Base-by-base conservation (phyloP, 805 yeast genomes). In the Schizosaccharomyces lindneri region DNA sequence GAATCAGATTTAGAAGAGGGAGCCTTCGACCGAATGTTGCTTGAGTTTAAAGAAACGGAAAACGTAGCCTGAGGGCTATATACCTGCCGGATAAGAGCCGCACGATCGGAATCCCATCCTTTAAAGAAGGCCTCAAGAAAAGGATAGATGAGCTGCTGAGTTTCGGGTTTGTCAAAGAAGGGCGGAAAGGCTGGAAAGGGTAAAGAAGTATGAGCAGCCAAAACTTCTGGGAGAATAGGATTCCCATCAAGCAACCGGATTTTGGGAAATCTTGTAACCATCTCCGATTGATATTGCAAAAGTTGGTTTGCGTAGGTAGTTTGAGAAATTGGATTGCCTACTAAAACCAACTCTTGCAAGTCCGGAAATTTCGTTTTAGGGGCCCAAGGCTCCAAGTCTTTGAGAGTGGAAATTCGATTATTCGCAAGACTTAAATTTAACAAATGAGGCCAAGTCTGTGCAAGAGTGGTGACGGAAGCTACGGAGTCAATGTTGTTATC, bases 41-140 rank as follows among this genome's bases (percentile, higher is more conserved):
- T 73, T 0, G 86, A 74, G 71, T 87, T 94, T 27, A 83, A 81
- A 64, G 85, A 84, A 62, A 84, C 69, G 0, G 97, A 88, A 67
- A 93, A 90, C 68, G 84, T 86, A 0, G 97, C 87, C 67, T 83
- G 84, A 59, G 79, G 79, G 61, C 93, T 87, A 70, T 93, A 93
- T 39, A 93, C 74, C 55, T 78, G 57, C 11, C 27, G 77, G 70
- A 84, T 69, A 60, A 93, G 74, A 62, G 83, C 89, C 9, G 76
- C 67, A 63, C 98, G 75, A 68, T 85, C 81, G 5, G 78, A 67
- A 73, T 93, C 98, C 95, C 95, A 93, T 60, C 84, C 73, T 62
- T 81, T 81, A 63, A 85, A 74, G 71, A 79, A 93, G 65, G 85
- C 84, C 9, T 87, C 72, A 5, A 89, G 74, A 70, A 93, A 93